phyloP scores from a whole-genome alignment of 208 protist species.

The Wallacemonas rigidus region DNA sequence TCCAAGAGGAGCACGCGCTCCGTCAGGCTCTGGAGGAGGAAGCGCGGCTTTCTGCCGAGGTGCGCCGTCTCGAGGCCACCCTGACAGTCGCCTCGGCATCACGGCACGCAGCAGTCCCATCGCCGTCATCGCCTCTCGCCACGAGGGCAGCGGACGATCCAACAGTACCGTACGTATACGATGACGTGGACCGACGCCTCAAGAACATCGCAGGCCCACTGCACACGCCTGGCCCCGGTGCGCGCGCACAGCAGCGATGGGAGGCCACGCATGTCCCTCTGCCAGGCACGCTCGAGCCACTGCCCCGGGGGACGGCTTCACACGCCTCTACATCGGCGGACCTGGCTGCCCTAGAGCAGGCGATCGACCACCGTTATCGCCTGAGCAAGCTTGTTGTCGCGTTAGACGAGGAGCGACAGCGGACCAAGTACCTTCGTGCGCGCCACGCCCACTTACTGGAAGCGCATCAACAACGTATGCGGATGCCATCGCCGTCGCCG shows the following conservation, averaged over 20 bases:
- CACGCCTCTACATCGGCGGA: background rate
- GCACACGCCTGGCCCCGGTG: background rate
- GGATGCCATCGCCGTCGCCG: background rate
- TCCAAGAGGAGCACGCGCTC: slow-evolving; percentile 18
- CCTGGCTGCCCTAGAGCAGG: background rate
- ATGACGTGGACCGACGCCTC: slow-evolving; percentile 12
- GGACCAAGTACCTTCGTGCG: background rate
- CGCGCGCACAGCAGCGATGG: slow-evolving; percentile 12
- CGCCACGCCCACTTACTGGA: slow-evolving; percentile 2
- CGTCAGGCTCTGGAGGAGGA: slow-evolving; percentile 22
- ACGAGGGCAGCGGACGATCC: too few species aligned
- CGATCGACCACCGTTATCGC: slow-evolving; percentile 13
- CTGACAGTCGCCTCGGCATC: background rate
- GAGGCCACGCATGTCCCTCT: slow-evolving; percentile 3
- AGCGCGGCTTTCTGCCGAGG: slow-evolving; percentile 2
- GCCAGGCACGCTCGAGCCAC: background rate
- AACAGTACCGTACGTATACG: slow-evolving; percentile 22
- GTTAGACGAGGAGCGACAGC: slow-evolving; percentile 7
- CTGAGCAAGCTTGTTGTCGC: slow-evolving; percentile 17
- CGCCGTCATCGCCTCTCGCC: too few species aligned
- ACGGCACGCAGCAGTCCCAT: too few species aligned
- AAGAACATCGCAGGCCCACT: background rate
- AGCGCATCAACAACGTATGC: background rate
- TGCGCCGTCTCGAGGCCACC: slow-evolving; percentile 9
- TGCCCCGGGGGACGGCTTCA: background rate